phyloP scores from a whole-genome alignment of 306 rosid genomes.

The Astragalus membranaceus region DNA sequence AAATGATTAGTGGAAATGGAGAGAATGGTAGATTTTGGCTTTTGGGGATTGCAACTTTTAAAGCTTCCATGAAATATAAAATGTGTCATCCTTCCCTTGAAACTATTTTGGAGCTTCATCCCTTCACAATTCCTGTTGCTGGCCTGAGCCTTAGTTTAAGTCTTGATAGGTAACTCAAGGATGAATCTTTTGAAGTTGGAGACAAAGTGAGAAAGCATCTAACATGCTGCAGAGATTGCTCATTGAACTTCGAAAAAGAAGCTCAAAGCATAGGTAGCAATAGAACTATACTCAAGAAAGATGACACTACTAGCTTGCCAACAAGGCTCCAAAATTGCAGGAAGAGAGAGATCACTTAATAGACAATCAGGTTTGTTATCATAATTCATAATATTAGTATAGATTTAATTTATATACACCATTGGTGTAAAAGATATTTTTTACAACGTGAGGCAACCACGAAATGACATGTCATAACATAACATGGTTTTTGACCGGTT shows the following conservation, averaged over 20 bases:
- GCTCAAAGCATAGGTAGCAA: constrained; percentile 30
- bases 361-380: constrained; percentile 39
- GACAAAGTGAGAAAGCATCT: constrained; percentile 15
- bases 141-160: constrained; percentile 56
- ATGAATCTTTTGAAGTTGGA: constrained; percentile 21
- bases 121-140: too few species aligned
- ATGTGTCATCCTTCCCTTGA: constrained; percentile 53
- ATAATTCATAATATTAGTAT: too few species aligned
- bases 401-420: too few species aligned
- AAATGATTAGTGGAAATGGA: too few species aligned
- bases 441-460: too few species aligned
- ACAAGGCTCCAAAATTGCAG: constrained; percentile 60
- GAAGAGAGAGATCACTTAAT: too few species aligned
- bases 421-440: too few species aligned
- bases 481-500: too few species aligned
- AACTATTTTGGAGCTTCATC: constrained; percentile 54
- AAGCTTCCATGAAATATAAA: constrained; percentile 49
- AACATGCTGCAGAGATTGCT: constrained; percentile 44
- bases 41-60: constrained; percentile 54
- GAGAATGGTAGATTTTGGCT: too few species aligned
- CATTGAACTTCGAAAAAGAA: too few species aligned
- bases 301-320: constrained; percentile 39
- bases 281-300: constrained; percentile 8
- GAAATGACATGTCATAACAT: too few species aligned
- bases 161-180: too few species aligned